phyloP scores from a whole-genome alignment of 805 yeast genomes.

The Yamadazyma philogaea region DNA sequence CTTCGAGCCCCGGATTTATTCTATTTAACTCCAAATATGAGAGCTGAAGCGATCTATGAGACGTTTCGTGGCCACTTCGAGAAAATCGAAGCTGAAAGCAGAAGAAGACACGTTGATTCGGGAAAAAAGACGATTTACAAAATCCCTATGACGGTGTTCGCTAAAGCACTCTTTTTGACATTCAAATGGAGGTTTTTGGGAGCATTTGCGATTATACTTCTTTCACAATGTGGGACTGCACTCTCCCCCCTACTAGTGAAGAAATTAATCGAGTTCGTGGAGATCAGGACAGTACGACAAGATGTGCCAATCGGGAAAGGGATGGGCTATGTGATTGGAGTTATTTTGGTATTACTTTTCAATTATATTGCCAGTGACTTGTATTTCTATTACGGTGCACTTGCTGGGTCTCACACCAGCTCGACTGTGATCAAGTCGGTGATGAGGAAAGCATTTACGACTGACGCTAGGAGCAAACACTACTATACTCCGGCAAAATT shows the following conservation, averaged over 20 bases:
- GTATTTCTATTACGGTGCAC: slow-evolving; percentile 55
- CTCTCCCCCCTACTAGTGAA: slow-evolving; percentile 33
- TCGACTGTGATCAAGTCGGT: slow-evolving; percentile 69
- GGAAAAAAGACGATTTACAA: slow-evolving; percentile 20
- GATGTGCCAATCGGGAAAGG: slow-evolving; percentile 26
- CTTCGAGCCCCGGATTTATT: slow-evolving; percentile 56
- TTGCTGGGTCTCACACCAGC: slow-evolving; percentile 67
- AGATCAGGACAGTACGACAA: slow-evolving; percentile 20
- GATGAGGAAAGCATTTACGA: slow-evolving; percentile 60
- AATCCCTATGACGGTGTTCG: slow-evolving; percentile 16
- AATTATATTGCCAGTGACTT: slow-evolving; percentile 41
- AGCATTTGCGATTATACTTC: not conserved
- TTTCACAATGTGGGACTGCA: slow-evolving; percentile 25
- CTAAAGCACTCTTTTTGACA: slow-evolving; percentile 2
- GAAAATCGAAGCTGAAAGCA: not conserved
- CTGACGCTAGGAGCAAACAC: slow-evolving; percentile 55
- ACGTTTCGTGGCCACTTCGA: slow-evolving; percentile 2
- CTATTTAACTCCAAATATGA: slow-evolving; percentile 23
- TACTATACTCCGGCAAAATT: slow-evolving; percentile 64
- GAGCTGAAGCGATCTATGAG: slow-evolving; percentile 21
- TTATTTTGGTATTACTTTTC: slow-evolving; percentile 25
- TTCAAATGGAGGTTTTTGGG: slow-evolving; percentile 3
- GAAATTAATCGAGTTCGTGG: slow-evolving; percentile 34
- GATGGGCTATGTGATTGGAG: slow-evolving; percentile 40
- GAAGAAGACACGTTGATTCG: slow-evolving; percentile 10